Conservation (phyloP, 352 stramenopile species). For the Globisporangium splendens region DNA sequence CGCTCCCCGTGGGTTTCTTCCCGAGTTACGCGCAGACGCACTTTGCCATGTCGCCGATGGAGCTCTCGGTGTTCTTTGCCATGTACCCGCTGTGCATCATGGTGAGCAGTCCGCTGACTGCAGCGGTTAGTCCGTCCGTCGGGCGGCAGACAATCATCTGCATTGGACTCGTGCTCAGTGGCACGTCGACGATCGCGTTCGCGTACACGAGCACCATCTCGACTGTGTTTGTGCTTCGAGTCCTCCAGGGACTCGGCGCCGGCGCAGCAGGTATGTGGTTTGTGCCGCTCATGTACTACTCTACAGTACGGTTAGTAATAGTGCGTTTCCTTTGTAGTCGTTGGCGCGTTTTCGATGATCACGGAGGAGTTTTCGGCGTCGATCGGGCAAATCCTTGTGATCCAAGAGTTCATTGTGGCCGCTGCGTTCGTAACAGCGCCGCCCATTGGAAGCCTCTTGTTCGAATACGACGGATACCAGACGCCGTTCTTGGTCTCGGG, state of each 20-base stretch:
- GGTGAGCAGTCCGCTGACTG: conserved; percentile 58
- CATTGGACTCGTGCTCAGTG: conserved; percentile 60
- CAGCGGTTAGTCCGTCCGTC: conserved; percentile 32
- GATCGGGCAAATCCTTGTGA: conserved; percentile 48
- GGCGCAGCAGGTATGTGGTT: conserved; percentile 32
- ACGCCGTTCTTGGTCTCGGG: conserved; percentile 61
- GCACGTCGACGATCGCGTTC: conserved; percentile 59
- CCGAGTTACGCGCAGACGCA: conserved; percentile 43
- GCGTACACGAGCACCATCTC: conserved; percentile 39
- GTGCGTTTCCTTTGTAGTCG: conserved; percentile 25
- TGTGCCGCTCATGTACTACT: background rate
- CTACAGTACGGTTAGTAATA: conserved; percentile 2
- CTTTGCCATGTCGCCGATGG: conserved; percentile 38
- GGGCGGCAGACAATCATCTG: conserved; percentile 69
- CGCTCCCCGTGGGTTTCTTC: conserved; percentile 74
- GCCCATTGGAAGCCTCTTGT: conserved; percentile 53
- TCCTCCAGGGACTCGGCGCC: conserved; percentile 58
- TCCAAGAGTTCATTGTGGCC: conserved; percentile 69
- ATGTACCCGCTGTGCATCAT: conserved; percentile 77
- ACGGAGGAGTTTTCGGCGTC: conserved; percentile 57
- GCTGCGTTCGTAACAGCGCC: conserved; percentile 59
- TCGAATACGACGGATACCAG: conserved; percentile 45
- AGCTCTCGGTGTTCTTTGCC: conserved; percentile 71
- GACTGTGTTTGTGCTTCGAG: conserved; percentile 43
- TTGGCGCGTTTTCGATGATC: conserved; percentile 64